phyloP scores from a whole-genome alignment of 2,329 filamentous ascomycete species.

The Hymenoscyphus albidus region DNA sequence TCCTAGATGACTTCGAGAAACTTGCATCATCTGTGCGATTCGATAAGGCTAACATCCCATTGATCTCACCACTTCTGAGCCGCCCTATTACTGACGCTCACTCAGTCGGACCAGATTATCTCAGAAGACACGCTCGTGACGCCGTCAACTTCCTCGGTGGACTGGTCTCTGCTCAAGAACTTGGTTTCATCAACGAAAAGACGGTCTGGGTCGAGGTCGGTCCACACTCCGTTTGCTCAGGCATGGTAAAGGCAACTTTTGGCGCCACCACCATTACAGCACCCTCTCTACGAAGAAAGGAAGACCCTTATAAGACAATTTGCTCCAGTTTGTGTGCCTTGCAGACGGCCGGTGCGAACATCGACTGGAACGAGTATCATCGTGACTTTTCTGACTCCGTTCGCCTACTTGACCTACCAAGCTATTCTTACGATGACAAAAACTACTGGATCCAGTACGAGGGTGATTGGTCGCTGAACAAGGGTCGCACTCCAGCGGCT shows the following conservation, averaged over 20 bases:
- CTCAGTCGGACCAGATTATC: conserved; percentile 57
- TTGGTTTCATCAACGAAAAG: conserved; percentile 54
- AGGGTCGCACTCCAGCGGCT: conserved; percentile 38
- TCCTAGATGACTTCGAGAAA: conserved; percentile 56
- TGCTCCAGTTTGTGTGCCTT: conserved; percentile 54
- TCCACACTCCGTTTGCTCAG: conserved; percentile 66
- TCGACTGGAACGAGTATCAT: conserved; percentile 71
- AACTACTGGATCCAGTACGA: conserved; percentile 62
- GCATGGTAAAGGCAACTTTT: conserved; percentile 63
- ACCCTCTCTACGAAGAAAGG: conserved; percentile 58
- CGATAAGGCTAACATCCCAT: conserved; percentile 51
- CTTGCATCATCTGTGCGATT: conserved; percentile 52
- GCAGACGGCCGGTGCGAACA: conserved; percentile 56
- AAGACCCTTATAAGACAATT: conserved; percentile 63
- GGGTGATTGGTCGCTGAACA: conserved; percentile 67
- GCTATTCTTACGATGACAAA: conserved; percentile 67
- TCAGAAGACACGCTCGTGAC: conserved; percentile 62
- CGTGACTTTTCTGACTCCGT: conserved; percentile 55
- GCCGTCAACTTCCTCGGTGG: conserved; percentile 66
- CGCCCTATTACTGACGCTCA: conserved; percentile 55
- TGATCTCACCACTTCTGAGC: conserved; percentile 66
- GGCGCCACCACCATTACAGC: conserved; percentile 49
- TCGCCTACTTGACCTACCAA: conserved; percentile 60
- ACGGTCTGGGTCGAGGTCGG: conserved; percentile 70
- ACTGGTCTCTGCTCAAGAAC: conserved; percentile 54